Evolutionary conservation across 2,329 filamentous ascomycete species (phyloP), one percentile per base, ranked within the genome.

Genomic region (Fusarium dlaminii): DNA sequence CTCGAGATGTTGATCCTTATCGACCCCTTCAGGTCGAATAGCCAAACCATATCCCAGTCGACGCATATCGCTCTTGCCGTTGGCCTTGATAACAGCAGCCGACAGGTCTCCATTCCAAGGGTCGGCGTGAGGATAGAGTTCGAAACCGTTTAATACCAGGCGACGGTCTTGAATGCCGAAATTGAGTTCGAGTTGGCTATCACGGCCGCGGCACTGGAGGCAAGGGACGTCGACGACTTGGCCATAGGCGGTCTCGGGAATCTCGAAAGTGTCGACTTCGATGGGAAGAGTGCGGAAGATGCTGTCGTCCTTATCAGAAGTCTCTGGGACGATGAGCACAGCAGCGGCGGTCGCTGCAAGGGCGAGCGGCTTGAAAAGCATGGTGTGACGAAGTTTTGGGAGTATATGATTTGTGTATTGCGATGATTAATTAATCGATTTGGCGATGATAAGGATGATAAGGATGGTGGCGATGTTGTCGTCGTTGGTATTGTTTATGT

Each of bases 121-220:
- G 77, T 88, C 82, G 72, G 88, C 80, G 58, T 84, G 81, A 22
- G 89, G 88, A 74, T 90, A 93, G 24, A 93, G 83, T 75, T 90
- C 87, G 68, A 88, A 87, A 65, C 87, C 89, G 80, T 92, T 92
- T 65, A 92, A 76, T 42, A 89, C 78, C 32, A 93, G 83, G 46
- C 82, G 83, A 66, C 79, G 77, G 54, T 82, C 83, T 22, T 88
- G 84, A 70, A 92, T 80, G 65, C 79, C 82, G 76, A 93, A 88
- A 75, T 87, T 84, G 43, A 93, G 82, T 72, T 86, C 82, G 64
- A 91, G 81, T 62, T 86, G 83, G 77, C 82, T 83, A 64, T 84
- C 75, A 39, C 74, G 75, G 61, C 88, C 84, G 17, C 85, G 84
- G 77, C 90, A 91, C 70, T 86, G 86, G 27, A 84, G 82, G 77